Percentiles rank a stretch among this genome's conserved stretches.
Conservation (phyloP, 495 filamentous ascomycete genomes). For the Xylaria sp. region DNA sequence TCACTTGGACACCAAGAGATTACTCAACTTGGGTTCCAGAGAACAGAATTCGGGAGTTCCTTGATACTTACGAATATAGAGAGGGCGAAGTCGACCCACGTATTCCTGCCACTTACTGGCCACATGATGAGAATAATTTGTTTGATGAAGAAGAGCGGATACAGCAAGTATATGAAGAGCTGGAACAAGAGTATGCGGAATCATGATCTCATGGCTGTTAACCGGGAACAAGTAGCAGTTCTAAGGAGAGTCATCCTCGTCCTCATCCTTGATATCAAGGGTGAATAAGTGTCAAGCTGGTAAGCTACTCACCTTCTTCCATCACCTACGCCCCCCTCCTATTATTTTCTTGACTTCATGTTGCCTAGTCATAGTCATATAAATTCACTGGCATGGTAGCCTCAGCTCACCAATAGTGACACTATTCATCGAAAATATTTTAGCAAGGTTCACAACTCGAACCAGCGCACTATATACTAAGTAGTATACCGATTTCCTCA, state of each 20-base stretch:
- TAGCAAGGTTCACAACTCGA: neutral
- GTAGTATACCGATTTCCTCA: neutral
- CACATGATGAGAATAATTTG: neutral
- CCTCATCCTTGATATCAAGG: neutral
- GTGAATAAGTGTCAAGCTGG: neutral
- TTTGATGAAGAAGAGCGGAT: neutral
- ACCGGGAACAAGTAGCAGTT: neutral
- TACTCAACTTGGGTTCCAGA: neutral
- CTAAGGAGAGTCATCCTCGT: neutral
- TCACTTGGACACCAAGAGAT: neutral
- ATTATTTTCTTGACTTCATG: neutral
- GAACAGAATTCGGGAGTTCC: neutral
- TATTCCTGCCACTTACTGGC: neutral
- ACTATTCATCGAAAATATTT: neutral
- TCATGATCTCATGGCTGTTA: neutral
- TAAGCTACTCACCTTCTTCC: neutral
- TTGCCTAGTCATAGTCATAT: neutral
- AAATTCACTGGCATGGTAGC: neutral
- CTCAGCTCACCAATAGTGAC: neutral
- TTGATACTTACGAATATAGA: neutral
- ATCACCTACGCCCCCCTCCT: neutral
- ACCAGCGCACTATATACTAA: neutral
- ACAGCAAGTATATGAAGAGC: neutral
- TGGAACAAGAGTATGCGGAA: neutral
- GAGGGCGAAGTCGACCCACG: neutral